Percentiles rank a stretch among this genome's conserved stretches.
Evolutionary conservation across 176 grass and related monocot genomes (phyloP).

Genomic region (Sorghum bicolor): DNA sequence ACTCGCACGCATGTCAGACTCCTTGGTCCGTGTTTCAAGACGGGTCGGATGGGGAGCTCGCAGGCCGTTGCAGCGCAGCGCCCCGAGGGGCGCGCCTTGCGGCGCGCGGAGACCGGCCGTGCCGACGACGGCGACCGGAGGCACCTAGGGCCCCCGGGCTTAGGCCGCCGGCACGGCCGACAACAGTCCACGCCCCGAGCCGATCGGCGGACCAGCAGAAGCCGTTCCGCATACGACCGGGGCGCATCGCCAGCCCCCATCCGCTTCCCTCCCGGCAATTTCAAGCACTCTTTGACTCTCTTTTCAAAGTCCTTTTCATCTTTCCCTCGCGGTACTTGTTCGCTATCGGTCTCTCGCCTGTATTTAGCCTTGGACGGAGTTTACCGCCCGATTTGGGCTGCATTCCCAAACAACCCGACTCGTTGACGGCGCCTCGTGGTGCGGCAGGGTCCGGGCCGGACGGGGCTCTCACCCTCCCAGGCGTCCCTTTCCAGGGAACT

Average conservation of each 20-base stretch:
- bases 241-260: not conserved
- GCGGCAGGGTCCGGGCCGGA: constrained; percentile 45
- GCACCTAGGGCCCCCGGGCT: too few species aligned
- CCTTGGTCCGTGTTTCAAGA: constrained; percentile 83
- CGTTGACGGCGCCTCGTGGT: constrained; percentile 47
- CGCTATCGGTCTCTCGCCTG: constrained; percentile 62
- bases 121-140: too few species aligned
- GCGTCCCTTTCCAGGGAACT: constrained; percentile 47
- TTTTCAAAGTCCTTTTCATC: constrained; percentile 69
- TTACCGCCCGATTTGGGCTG: constrained; percentile 45
- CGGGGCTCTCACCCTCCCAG: constrained; percentile 47
- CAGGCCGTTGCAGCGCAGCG: too few species aligned
- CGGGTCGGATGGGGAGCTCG: constrained; percentile 17
- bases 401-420: constrained; percentile 65
- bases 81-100: too few species aligned
- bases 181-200: too few species aligned
- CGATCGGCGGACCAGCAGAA: too few species aligned
- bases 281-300: constrained; percentile 72
- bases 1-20: constrained; percentile 69
- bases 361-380: constrained; percentile 59
- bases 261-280: constrained; percentile 68
- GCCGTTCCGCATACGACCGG: too few species aligned
- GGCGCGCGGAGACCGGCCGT: too few species aligned
- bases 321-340: constrained; percentile 76
- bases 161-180: too few species aligned